A percentile compares a stretch with the other conserved stretches of the same genome.
phyloP scores from a whole-genome alignment of 768 basidiomycete genomes.

The Pleurotus cornucopiae region DNA sequence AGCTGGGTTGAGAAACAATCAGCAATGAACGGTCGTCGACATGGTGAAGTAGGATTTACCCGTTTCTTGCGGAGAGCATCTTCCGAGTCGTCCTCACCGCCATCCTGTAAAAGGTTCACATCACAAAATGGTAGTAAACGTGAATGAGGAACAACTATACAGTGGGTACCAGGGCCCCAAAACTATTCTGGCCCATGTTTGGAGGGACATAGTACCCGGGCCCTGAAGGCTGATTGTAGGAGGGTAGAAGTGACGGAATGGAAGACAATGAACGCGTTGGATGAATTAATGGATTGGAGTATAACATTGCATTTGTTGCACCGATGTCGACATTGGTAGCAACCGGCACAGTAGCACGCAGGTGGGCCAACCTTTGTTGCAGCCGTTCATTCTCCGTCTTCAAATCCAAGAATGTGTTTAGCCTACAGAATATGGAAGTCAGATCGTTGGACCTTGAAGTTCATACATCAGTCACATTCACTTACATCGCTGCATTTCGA shows the following conservation, averaged over 20 bases:
- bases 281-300: too few species aligned
- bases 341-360: constrained; percentile 25
- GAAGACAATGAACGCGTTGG: too few species aligned
- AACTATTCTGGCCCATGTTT: constrained; percentile 2
- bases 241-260: too few species aligned
- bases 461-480: constrained; percentile 8
- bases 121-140: too few species aligned
- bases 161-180: too few species aligned
- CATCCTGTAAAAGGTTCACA: too few species aligned
- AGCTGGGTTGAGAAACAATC: constrained; percentile 19
- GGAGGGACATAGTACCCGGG: constrained; percentile 26
- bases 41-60: constrained; percentile 27
- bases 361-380: constrained; percentile 51
- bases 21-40: too few species aligned
- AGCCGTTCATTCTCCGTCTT: constrained; percentile 86
- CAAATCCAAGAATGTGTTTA: constrained; percentile 74
- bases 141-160: too few species aligned
- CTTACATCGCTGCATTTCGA: constrained; percentile 65
- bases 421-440: constrained; percentile 31
- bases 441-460: neutral
- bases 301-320: constrained; percentile 8
- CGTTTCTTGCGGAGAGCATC: constrained; percentile 61
- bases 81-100: constrained; percentile 41
- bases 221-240: too few species aligned
- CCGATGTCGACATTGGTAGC: constrained; percentile 16